A percentile compares a stretch with the other conserved stretches of the same genome.
Evolutionary conservation across 2,329 filamentous ascomycete genomes (phyloP).

Genomic region (Trichophyton rubrum): DNA sequence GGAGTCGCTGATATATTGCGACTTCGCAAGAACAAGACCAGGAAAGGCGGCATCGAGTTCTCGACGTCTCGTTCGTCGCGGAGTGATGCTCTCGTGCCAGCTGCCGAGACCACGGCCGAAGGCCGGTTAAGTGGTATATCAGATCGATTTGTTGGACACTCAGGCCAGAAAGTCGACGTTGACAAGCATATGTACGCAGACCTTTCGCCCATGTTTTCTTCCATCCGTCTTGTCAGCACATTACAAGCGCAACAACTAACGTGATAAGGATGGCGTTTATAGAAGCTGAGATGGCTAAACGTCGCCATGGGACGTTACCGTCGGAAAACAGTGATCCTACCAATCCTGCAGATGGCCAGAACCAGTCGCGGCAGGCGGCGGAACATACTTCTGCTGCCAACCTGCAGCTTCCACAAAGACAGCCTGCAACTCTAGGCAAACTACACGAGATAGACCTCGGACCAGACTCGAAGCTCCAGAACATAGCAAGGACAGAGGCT

Average conservation of each 20-base stretch:
- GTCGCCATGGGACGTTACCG: constrained; percentile 9
- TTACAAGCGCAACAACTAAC: constrained; percentile 37
- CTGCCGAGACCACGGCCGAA: constrained; percentile 23
- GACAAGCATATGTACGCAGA: constrained; percentile 52
- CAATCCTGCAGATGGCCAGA: constrained; percentile 1
- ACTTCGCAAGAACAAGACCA: constrained; percentile 26
- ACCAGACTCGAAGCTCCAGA: constrained; percentile 31
- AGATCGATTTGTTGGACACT: constrained; percentile 46
- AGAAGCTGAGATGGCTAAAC: constrained; percentile 53
- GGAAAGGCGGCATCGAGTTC: constrained; percentile 37
- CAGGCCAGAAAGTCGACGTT: constrained; percentile 45
- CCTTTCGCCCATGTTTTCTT: not conserved
- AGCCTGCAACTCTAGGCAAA: constrained; percentile 43
- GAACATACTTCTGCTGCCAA: constrained; percentile 10
- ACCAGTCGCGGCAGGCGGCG: not conserved
- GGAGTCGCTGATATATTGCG: constrained; percentile 26
- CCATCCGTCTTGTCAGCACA: not conserved
- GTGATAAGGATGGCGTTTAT: constrained; percentile 53
- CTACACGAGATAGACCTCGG: constrained; percentile 47
- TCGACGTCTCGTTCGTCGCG: constrained; percentile 21
- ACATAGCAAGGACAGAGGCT: constrained; percentile 34
- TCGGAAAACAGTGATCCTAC: constrained; percentile 9
- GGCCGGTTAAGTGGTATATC: constrained; percentile 30
- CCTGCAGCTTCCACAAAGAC: constrained; percentile 25
- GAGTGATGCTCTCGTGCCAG: constrained; percentile 16